Percentiles rank a stretch among this genome's conserved stretches.
phyloP scores from a whole-genome alignment of 345 rosid genomes.

The Brassica juncea region DNA sequence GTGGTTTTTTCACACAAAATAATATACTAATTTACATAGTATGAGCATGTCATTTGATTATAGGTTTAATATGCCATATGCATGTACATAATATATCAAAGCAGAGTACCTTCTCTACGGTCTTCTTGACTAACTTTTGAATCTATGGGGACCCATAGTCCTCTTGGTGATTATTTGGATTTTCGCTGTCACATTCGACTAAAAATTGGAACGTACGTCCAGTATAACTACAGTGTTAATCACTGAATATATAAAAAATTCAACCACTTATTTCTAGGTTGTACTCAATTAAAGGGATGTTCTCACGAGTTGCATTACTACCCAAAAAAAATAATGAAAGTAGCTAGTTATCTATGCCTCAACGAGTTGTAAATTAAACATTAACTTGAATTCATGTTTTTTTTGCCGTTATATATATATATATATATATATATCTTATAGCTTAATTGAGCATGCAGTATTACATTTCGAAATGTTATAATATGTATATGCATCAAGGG shows the following conservation, averaged over 20 bases:
- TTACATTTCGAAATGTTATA: neutral
- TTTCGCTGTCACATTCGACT: constrained; percentile 18
- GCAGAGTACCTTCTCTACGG: neutral
- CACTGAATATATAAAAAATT: neutral
- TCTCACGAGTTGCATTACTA: constrained; percentile 8
- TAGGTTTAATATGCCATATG: neutral
- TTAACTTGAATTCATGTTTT: neutral
- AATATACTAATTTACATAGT: neutral
- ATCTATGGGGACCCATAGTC: constrained; percentile 18
- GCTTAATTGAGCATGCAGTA: neutral
- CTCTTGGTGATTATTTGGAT: constrained; percentile 27
- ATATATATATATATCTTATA: neutral
- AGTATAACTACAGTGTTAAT: constrained; percentile 10
- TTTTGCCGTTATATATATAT: neutral
- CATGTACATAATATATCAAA: neutral
- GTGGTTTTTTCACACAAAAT: neutral
- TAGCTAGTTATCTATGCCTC: neutral
- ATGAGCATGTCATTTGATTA: constrained; percentile 1
- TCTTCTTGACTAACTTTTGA: constrained; percentile 31
- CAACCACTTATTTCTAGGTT: neutral
- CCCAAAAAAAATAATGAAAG: neutral
- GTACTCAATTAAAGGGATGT: constrained; percentile 16
- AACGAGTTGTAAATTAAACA: neutral
- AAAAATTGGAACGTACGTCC: neutral
- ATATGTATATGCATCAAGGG: neutral